Evolutionary conservation across 495 filamentous ascomycete genomes (phyloP).

Genomic region (Neurospora intermedia): DNA sequence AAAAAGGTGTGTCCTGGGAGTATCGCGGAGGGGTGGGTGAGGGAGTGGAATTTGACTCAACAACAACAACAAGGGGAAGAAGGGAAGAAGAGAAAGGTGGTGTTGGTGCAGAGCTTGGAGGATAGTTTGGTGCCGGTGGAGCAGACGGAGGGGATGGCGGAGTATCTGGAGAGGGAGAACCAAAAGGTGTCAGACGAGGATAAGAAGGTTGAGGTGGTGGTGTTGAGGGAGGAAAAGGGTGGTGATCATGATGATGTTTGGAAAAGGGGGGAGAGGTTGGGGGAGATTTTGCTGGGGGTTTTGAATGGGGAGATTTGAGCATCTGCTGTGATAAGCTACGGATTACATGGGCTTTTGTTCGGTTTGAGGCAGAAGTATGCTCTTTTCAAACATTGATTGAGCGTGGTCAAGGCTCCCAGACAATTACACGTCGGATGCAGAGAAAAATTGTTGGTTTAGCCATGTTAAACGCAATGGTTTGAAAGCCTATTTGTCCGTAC

Average conservation of each 20-base stretch:
- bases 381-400: not conserved
- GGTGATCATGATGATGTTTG: slow-evolving; percentile 21
- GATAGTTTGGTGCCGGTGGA: slow-evolving; percentile 23
- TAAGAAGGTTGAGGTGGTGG: not conserved
- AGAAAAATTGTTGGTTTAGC: not conserved
- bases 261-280: slow-evolving; percentile 14
- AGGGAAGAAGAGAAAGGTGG: slow-evolving; percentile 18
- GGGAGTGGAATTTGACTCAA: slow-evolving; percentile 13
- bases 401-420: not conserved
- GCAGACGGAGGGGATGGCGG: slow-evolving; percentile 20
- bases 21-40: slow-evolving; percentile 3
- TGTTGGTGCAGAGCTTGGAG: slow-evolving; percentile 24
- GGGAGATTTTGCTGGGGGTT: slow-evolving; percentile 11
- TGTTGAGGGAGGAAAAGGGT: slow-evolving; percentile 6
- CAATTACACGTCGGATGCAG: not conserved
- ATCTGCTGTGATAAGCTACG: not conserved
- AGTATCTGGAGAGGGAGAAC: slow-evolving; percentile 5
- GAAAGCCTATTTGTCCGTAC: not conserved
- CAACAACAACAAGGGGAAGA: not conserved
- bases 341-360: not conserved
- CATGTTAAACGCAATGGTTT: not conserved
- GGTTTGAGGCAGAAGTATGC: not conserved
- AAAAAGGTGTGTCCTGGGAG: slow-evolving; percentile 39
- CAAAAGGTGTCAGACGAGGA: not conserved
- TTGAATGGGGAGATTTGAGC: not conserved